Percentiles rank a stretch among this genome's conserved stretches.
phyloP scores from a whole-genome alignment of 1,284 basidiomycete species.

The Phellopilus nigrolimitatus region DNA sequence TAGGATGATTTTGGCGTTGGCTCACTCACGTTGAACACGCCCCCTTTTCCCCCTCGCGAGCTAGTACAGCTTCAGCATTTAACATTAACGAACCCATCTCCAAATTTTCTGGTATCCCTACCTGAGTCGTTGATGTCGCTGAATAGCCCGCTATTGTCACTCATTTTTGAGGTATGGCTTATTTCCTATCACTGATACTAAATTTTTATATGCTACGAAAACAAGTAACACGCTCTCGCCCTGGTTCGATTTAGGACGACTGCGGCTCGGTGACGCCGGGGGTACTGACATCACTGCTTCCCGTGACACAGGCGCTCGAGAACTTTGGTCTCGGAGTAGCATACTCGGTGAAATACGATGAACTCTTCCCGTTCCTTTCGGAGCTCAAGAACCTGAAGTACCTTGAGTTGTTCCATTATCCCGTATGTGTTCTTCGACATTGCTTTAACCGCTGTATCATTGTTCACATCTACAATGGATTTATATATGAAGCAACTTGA shows the following conservation, averaged over 20 bases:
- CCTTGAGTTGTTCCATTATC: slow-evolving; percentile 12
- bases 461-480: background rate
- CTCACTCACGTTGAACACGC: too few relatives aligned
- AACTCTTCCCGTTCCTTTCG: slow-evolving; percentile 8
- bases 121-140: background rate
- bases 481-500: background rate
- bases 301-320: background rate
- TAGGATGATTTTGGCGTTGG: too few relatives aligned
- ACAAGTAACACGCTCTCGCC: background rate
- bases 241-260: slow-evolving; percentile 2
- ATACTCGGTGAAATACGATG: slow-evolving; percentile 16
- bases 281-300: slow-evolving; percentile 3
- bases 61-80: background rate
- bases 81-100: background rate
- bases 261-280: slow-evolving; percentile 17
- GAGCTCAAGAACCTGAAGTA: slow-evolving; percentile 1
- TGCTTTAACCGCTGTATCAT: too few relatives aligned
- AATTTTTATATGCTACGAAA: background rate
- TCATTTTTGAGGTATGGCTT: background rate
- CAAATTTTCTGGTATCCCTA: background rate
- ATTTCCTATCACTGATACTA: background rate
- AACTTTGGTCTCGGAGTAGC: slow-evolving; percentile 11
- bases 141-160: background rate
- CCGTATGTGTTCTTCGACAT: slow-evolving; percentile 3
- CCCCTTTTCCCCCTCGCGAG: background rate